Base-by-base conservation (phyloP, 2,329 filamentous ascomycete genomes). In the Calycina herbarum region DNA sequence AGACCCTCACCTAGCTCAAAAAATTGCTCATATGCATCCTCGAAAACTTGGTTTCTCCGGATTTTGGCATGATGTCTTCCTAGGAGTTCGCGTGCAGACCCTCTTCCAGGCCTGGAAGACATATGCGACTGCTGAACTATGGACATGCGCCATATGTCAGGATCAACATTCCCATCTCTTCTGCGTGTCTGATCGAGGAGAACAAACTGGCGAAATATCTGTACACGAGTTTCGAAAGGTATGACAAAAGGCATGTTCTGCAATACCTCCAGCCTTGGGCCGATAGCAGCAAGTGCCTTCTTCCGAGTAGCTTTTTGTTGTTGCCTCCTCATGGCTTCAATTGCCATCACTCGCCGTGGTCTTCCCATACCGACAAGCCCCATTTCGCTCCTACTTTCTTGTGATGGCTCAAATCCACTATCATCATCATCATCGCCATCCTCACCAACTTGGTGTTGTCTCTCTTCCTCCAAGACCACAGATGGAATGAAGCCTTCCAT, bases 171-270 rank as follows among this genome's bases (percentile, higher is more conserved):
- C 0, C 92, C 92, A 0, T 91, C 91, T 69, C 93, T 82, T 68
- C 93, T 82, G 68, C 89, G 88, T 61, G 83, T 77, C 76, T 95
- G 93, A 77, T 99, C 95, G 4, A 94, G 82, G 35, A 86, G 79
- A n/a, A 98, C 91, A 72, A 98, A 98, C 74, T 97, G 88, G 35
- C 94, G 87, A 77, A 99, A 98, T 29, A 98, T 94, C 75, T 93
- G 88, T 4, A 99, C 95, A 58, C 95, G 84, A 0, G 92, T 95
- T 45, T 92, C 87, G 72, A 99, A 99, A 0, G 94, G 95, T 57
- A 99, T 95, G 70, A 94, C 91, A 76, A 98, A 99, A 0, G 95
- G 95, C 89, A 99, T 96, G 73, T 98, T 96, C 71, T 95, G 90
- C 61, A 99, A 79, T 5, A 99, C 91, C 74, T 97, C 94, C 10